Base-by-base conservation (phyloP, 2,329 filamentous ascomycete species). In the Aureobasidium melanogenum region DNA sequence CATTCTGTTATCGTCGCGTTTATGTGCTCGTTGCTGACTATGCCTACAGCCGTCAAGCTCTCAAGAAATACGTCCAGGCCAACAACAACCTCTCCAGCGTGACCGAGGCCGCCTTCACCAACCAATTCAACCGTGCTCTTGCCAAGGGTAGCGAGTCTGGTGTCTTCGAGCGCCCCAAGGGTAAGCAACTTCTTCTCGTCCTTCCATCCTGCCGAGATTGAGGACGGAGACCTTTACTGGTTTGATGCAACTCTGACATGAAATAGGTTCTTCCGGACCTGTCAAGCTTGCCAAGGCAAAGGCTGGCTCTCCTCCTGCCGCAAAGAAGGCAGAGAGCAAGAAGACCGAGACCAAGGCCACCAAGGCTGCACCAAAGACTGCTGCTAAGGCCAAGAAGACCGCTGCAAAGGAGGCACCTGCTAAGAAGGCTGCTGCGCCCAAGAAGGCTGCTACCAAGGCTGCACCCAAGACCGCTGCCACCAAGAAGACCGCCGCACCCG, bases 141-240 rank as follows among this genome's bases (percentile, higher is more conserved):
- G 85, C 88, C 77, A 78, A 80, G 63, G 91, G 91, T 75, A 91
- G 92, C 69, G 89, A 95, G 71, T 91, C 88, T 82, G 89, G 89
- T 65, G 82, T 89, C 70, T 96, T 96, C 73, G 83, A 86, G 72
- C 91, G 93, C 75, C 92, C 91, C 71, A 96, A 96, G 85, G 91
- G 91, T 91, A 82, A 68, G 84, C 80, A 63, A 64, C 30, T 39
- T 24, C 2, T 19, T 32, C 14, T 10, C 38, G 12, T 26, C 22
- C 14, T 9, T 26, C n/a, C 19, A 44, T 26, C 5, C 30, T n/a
- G 28, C 14, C 8, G 19, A 15, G n/a, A 32, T 7, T 12, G 19
- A 22, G 30, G 22, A 30, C 32, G n/a, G n/a, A 26, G 17, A 32
- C 17, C 14, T 22, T 32, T 6, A 2, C 15, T 32, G 26, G 30